These are phyloP conservation scores for Cladosporium sp. DNA, from an alignment of 2,329 filamentous ascomycete genomes.

Conservation along the genomic window DNA sequence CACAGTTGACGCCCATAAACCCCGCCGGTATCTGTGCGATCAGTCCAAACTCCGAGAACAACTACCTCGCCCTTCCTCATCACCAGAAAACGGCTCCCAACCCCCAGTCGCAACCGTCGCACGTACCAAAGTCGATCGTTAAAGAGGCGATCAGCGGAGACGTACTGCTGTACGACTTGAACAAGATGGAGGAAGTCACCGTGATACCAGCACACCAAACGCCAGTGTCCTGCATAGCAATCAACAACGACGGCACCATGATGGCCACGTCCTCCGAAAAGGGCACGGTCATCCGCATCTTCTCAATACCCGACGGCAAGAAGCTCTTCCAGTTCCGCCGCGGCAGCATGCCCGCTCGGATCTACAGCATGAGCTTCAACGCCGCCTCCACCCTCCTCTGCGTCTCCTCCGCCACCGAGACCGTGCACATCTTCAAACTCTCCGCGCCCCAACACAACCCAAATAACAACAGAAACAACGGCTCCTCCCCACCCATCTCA, in stretches of 20 bases:
- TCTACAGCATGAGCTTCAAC: slow-evolving; percentile 99
- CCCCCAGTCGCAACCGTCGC: slow-evolving; percentile 57
- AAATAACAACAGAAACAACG: slow-evolving; percentile 18
- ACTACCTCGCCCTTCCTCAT: slow-evolving; percentile 90
- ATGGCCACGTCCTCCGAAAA: slow-evolving; percentile 96
- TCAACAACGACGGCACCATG: slow-evolving; percentile 89
- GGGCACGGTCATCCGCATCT: slow-evolving; percentile 94
- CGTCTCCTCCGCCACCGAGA: slow-evolving; percentile 94
- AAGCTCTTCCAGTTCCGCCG: slow-evolving; percentile 96
- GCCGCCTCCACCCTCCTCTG: slow-evolving; percentile 87
- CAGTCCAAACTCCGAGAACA: slow-evolving; percentile 91
- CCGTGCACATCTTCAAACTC: slow-evolving; percentile 92
- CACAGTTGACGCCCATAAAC: slow-evolving; percentile 91
- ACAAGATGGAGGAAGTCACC: slow-evolving; percentile 87
- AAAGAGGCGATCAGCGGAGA: slow-evolving; percentile 74
- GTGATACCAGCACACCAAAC: slow-evolving; percentile 94
- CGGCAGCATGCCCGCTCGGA: slow-evolving; percentile 90
- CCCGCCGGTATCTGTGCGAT: slow-evolving; percentile 82
- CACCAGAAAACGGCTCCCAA: slow-evolving; percentile 54
- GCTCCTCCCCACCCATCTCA: slow-evolving; percentile 24
- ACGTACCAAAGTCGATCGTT: slow-evolving; percentile 79
- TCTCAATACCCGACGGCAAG: slow-evolving; percentile 82
- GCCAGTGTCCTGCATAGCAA: slow-evolving; percentile 80
- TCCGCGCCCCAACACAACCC: slow-evolving; percentile 39
- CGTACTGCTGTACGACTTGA: slow-evolving; percentile 86